Conservation (phyloP, 2,329 filamentous ascomycete species). For the Cryoendolithus antarcticus region DNA sequence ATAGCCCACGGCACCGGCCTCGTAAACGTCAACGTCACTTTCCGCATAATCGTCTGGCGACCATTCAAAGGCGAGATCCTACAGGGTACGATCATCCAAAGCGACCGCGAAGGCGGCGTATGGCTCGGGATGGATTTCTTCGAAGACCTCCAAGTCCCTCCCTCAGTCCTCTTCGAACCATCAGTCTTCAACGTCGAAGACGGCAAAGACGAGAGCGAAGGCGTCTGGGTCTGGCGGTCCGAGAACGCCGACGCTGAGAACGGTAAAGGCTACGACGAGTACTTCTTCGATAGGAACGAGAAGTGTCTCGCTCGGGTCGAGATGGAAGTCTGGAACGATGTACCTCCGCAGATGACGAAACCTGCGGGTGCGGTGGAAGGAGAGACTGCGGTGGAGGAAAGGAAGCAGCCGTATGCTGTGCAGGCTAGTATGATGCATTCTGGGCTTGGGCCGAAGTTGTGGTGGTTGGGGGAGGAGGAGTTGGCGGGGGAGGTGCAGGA, state of each 20-base stretch:
- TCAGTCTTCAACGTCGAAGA: slow-evolving; percentile 43
- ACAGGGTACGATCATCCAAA: slow-evolving; percentile 68
- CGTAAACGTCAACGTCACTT: slow-evolving; percentile 93
- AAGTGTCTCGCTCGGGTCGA: slow-evolving; percentile 77
- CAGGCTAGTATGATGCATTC: slow-evolving; percentile 36
- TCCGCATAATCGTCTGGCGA: slow-evolving; percentile 83
- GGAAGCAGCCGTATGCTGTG: slow-evolving; percentile 59
- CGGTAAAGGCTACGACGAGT: slow-evolving; percentile 40
- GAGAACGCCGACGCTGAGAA: slow-evolving; percentile 45
- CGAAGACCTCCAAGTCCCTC: slow-evolving; percentile 72
- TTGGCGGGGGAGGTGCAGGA: slow-evolving; percentile 8
- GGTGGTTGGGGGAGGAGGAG: slow-evolving; percentile 28
- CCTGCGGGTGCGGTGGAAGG: slow-evolving; percentile 46
- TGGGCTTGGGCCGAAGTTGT: slow-evolving; percentile 35
- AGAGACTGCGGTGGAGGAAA: slow-evolving; percentile 38
- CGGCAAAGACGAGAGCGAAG: slow-evolving; percentile 12
- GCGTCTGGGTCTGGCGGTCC: slow-evolving; percentile 56
- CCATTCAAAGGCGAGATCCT: slow-evolving; percentile 94
- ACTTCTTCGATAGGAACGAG: slow-evolving; percentile 86
- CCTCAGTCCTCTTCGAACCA: slow-evolving; percentile 60
- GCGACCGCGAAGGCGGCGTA: slow-evolving; percentile 53
- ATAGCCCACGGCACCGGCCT: slow-evolving; percentile 87
- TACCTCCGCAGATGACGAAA: slow-evolving; percentile 69
- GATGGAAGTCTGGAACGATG: slow-evolving; percentile 82
- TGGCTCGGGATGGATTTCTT: slow-evolving; percentile 75